Base-by-base conservation (phyloP, 2,329 filamentous ascomycete species). In the Xylaria arbuscula region DNA sequence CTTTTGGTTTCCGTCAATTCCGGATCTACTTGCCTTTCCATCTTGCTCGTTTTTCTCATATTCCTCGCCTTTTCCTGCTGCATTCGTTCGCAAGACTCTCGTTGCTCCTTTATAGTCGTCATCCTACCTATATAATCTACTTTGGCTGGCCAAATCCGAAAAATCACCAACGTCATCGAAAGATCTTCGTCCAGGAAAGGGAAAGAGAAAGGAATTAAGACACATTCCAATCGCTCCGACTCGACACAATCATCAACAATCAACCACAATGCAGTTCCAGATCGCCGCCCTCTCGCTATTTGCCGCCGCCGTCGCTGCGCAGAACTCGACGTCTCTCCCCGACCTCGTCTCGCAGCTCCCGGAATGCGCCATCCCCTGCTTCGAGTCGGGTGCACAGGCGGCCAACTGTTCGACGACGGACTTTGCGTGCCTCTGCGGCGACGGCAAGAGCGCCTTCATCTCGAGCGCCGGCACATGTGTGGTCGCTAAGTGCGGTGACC, bases 371-470 rank as follows among this genome's bases (percentile, higher is more conserved):
- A 56, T 73, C 6, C 54, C 65, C 2, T 79, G 78, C 58, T 71
- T 77, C 48, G 36, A 58, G 11, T 45, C 48, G 2, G 70, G 74
- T n/a, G 72, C 77, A 11, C 19, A 65, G 6, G 58, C 66, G 0
- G 76, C 76, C 48, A 62, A 63, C 1, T 79, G 78, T 71, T 59
- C 69, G 3, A 60, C 71, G 1, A 74, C 73, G 9, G 77, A 79
- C 50, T 78, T 79, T 59, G 17, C 47, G 1, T 79, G 78, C 57
- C 71, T 79, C 42, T 79, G 78, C 70, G 70, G 70, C 7, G 34
- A 61, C 2, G 72, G 70, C 9, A 73, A 72, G 51, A n/a, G 58
- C 17, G n/a, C 63, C 1, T 78, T 78, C 65, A 72, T 76, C 67
- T 48, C 34, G 10, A 67, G 55, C 62, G 74, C 77, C 42, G 66